phyloP scores from a whole-genome alignment of 805 yeast species.

The Grigorovia jiainica region DNA sequence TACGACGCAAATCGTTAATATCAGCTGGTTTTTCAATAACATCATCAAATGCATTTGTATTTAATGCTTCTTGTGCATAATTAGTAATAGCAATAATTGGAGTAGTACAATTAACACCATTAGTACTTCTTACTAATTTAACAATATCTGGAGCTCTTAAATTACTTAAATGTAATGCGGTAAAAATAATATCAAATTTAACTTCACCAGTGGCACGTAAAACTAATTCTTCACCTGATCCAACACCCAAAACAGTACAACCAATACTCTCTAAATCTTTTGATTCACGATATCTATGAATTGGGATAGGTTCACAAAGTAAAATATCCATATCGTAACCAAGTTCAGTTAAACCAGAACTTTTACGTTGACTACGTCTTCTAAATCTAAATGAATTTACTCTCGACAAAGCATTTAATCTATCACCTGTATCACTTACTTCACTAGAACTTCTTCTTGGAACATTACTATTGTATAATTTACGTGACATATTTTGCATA shows the following conservation, averaged over 20 bases:
- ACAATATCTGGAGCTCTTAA: constrained; percentile 69
- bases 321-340: constrained; percentile 48
- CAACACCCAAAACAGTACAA: constrained; percentile 69
- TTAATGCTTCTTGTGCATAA: constrained; percentile 55
- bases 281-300: constrained; percentile 58
- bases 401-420: constrained; percentile 21
- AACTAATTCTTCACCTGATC: constrained; percentile 74
- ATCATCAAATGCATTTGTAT: constrained; percentile 47
- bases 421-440: constrained; percentile 12
- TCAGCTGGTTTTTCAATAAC: constrained; percentile 64
- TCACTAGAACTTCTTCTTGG: constrained; percentile 16
- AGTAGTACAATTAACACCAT: constrained; percentile 66
- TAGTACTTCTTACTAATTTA: constrained; percentile 63
- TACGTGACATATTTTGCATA: not conserved
- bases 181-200: constrained; percentile 73
- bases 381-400: constrained; percentile 20
- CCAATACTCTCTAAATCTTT: constrained; percentile 59
- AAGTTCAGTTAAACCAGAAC: constrained; percentile 16
- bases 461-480: constrained; percentile 24
- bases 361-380: constrained; percentile 23
- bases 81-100: constrained; percentile 72
- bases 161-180: constrained; percentile 61
- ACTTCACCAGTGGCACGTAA: constrained; percentile 75
- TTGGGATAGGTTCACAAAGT: constrained; percentile 81
- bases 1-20: constrained; percentile 17